Base-by-base conservation (phyloP, 1,139 yeast genomes). In the Hemisphaericaspora xylanilytica region DNA sequence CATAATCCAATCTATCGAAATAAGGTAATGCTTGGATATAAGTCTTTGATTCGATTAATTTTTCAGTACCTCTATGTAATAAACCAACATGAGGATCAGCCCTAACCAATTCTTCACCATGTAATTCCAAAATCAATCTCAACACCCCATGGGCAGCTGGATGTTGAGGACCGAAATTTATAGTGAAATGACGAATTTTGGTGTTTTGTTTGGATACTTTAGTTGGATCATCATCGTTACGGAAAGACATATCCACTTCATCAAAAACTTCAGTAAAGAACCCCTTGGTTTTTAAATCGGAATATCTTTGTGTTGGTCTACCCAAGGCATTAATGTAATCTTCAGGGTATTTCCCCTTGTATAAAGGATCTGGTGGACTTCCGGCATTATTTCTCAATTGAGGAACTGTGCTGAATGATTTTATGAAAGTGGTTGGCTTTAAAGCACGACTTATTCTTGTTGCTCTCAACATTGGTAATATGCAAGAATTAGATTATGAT, bases 91-190 rank as follows among this genome's bases (percentile, higher is more conserved):
- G 96, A 36, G 96, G 95, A 61, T 86, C 95, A 6, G 92, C 76
- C 54, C 96, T 76, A 42, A 86, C 79, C 53, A 87, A 83, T 63
- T 87, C 95, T 65, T 86, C 96, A 50, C 96, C 95, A 56, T 85
- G 86, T 50, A 87, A 74, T 68, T 86, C 96, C 56, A 86, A 72
- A 64, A 86, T 86, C 63, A 86, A 73, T 59, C 96, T 78, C 70
- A 86, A 73, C 67, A 86, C 96, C 49, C 96, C 96, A 69, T 86
- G 96, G 34, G 95, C 95, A 45, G 96, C 96, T 24, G 96, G 96
- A 71, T 86, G 96, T 67, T 86, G 96, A 32, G 96, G 95, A 29
- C 95, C 96, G 58, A 87, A 87, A 67, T 86, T 87, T 60, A 87
- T 81, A 38, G 95, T 86, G 68, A 86, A 86, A 61, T 86, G 95